These are phyloP conservation scores for Blastocystis hominis DNA, from an alignment of 352 stramenopile genomes.

Conservation along the genomic window DNA sequence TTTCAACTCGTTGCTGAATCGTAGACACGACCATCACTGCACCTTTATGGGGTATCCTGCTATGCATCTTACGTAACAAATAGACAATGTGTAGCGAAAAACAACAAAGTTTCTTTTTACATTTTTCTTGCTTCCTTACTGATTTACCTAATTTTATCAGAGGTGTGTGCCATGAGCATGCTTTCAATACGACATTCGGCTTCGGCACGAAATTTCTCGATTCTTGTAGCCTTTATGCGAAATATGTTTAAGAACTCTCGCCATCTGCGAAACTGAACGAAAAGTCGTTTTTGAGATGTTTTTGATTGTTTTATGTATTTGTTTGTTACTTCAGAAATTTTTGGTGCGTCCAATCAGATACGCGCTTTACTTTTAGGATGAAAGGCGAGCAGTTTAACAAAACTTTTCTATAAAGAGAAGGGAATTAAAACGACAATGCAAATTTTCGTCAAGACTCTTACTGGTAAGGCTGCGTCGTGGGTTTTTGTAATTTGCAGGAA, in stretches of 20 bases:
- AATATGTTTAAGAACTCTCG: too few relatives aligned
- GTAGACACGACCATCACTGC: conserved; percentile 34
- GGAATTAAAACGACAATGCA: conserved; percentile 70
- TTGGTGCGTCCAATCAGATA: not conserved
- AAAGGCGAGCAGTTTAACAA: not conserved
- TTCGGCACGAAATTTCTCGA: not conserved
- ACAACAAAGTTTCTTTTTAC: conserved; percentile 25
- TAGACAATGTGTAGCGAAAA: conserved; percentile 41
- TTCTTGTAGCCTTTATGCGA: too few relatives aligned
- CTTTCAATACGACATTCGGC: not conserved
- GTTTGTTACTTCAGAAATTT: not conserved
- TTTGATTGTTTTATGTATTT: not conserved
- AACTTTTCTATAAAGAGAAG: too few relatives aligned
- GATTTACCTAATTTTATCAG: not conserved
- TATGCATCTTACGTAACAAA: not conserved
- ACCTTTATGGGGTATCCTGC: not conserved
- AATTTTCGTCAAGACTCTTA: conserved; percentile 84
- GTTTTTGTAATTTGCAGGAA: conserved; percentile 75
- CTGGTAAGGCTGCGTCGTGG: conserved; percentile 97
- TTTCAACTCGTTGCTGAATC: not conserved
- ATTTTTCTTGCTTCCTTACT: not conserved
- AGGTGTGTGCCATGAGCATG: not conserved
- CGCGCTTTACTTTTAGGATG: not conserved
- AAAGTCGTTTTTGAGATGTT: not conserved
- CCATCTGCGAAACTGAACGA: not conserved